Conservation (phyloP, 2,329 filamentous ascomycete species). For the Alternaria conjuncta region DNA sequence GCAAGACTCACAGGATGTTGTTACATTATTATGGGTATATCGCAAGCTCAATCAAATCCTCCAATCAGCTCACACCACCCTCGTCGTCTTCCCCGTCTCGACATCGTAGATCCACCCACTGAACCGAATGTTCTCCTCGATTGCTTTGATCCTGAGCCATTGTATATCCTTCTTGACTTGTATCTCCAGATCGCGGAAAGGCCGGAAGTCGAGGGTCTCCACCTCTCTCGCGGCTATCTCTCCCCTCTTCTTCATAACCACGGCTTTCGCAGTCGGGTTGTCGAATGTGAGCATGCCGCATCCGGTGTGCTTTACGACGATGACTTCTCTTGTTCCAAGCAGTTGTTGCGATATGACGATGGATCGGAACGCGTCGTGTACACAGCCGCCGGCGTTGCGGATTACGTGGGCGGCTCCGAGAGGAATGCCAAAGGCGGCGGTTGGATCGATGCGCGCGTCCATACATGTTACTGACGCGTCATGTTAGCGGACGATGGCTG, state of each 20-base stretch:
- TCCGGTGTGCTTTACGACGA: constrained; percentile 76
- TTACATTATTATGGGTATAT: constrained; percentile 14
- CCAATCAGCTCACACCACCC: constrained; percentile 45
- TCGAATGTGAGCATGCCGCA: constrained; percentile 76
- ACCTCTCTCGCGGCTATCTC: constrained; percentile 56
- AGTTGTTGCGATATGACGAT: constrained; percentile 81
- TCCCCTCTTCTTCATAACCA: constrained; percentile 67
- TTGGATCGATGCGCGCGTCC: constrained; percentile 76
- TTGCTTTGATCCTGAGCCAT: constrained; percentile 65
- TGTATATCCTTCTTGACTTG: constrained; percentile 71
- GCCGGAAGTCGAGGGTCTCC: constrained; percentile 65
- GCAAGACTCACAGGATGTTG: background rate
- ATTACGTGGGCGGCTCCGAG: constrained; percentile 81
- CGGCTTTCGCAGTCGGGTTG: constrained; percentile 61
- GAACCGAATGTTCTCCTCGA: constrained; percentile 66
- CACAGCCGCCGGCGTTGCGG: constrained; percentile 69
- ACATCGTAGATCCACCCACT: constrained; percentile 82
- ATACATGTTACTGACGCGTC: constrained; percentile 71
- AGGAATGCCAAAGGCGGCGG: constrained; percentile 71
- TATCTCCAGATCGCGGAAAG: constrained; percentile 63
- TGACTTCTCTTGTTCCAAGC: constrained; percentile 75
- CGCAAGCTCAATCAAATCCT: background rate
- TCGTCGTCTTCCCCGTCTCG: constrained; percentile 69
- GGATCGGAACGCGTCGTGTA: constrained; percentile 72
- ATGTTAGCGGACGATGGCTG: background rate